These are phyloP conservation scores for Nicotiana undulata DNA, from an alignment of 257 asterid genomes.

Conservation along the genomic window DNA sequence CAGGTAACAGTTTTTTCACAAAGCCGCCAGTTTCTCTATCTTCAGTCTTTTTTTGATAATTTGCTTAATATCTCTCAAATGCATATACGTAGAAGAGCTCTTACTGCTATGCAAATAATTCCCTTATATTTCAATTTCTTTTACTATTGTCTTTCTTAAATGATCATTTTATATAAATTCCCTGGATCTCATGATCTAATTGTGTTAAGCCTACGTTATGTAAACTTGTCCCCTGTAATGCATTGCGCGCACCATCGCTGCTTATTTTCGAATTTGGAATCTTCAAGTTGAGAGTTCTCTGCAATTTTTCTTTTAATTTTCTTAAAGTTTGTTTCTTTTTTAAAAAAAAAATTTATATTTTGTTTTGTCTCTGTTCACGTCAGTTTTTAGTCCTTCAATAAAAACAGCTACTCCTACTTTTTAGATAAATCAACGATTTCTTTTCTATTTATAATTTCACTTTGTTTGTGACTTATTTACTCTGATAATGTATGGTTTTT, in stretches of 20 bases:
- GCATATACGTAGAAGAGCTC: background rate
- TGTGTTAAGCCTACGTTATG: background rate
- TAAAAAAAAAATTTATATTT: too few species aligned
- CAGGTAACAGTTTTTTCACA: conserved; percentile 34
- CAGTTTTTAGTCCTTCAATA: background rate
- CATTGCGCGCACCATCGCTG: background rate
- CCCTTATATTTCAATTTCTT: background rate
- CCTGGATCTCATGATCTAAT: background rate
- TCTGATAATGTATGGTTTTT: background rate
- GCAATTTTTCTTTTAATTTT: background rate
- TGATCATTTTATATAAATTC: background rate
- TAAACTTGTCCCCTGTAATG: background rate
- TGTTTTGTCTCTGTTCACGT: background rate
- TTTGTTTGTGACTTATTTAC: background rate
- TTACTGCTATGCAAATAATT: background rate
- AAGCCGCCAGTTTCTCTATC: background rate
- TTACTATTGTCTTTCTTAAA: background rate
- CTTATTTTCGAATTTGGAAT: background rate
- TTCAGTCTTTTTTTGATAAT: background rate
- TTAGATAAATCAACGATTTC: background rate
- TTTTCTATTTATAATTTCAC: background rate
- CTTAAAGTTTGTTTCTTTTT: background rate
- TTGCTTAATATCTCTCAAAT: background rate
- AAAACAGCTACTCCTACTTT: background rate
- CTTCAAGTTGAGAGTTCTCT: background rate